Conservation (phyloP, 2,329 filamentous ascomycete species). For the Fusarium clavum region DNA sequence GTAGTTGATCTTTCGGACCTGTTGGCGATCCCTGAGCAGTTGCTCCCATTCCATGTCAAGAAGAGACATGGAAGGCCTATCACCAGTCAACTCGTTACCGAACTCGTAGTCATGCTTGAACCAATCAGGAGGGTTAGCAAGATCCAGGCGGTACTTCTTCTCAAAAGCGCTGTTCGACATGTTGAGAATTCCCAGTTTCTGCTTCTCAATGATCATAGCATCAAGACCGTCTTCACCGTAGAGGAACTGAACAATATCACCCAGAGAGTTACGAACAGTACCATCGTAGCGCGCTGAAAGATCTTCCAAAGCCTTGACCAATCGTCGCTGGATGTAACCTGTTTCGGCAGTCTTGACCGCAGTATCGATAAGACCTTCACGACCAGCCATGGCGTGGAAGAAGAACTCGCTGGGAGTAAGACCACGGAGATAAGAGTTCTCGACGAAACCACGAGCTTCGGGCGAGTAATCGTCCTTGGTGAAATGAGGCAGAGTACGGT, state of each 20-base stretch:
- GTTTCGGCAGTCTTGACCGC: slow-evolving; percentile 99
- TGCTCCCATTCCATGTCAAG: slow-evolving; percentile 91
- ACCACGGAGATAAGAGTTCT: slow-evolving; percentile 97
- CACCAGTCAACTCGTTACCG: slow-evolving; percentile 85
- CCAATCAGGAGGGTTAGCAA: slow-evolving; percentile 69
- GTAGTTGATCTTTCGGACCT: slow-evolving; percentile 76
- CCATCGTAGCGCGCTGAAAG: slow-evolving; percentile 98
- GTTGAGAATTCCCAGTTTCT: slow-evolving; percentile 87
- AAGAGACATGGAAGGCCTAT: slow-evolving; percentile 86
- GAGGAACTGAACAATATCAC: slow-evolving; percentile 95
- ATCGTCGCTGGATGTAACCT: slow-evolving; percentile 97
- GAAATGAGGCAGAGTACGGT: slow-evolving; percentile 95
- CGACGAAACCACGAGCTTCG: slow-evolving; percentile 95
- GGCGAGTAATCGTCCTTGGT: slow-evolving; percentile 99
- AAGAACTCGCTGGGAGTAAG: slow-evolving; percentile 97
- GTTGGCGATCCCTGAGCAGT: slow-evolving; percentile 77
- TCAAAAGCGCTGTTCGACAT: slow-evolving; percentile 83
- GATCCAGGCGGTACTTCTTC: slow-evolving; percentile 84
- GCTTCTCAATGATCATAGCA: slow-evolving; percentile 92
- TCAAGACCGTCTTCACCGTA: slow-evolving; percentile 98
- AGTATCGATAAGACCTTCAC: slow-evolving; percentile 99
- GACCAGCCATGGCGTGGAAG: slow-evolving; percentile 99
- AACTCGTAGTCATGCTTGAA: slow-evolving; percentile 74
- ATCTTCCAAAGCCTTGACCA: slow-evolving; percentile 98
- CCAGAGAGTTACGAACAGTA: slow-evolving; percentile 95